Base-by-base conservation (phyloP, 1,284 basidiomycete species). In the Cystobasidium slooffiae region DNA sequence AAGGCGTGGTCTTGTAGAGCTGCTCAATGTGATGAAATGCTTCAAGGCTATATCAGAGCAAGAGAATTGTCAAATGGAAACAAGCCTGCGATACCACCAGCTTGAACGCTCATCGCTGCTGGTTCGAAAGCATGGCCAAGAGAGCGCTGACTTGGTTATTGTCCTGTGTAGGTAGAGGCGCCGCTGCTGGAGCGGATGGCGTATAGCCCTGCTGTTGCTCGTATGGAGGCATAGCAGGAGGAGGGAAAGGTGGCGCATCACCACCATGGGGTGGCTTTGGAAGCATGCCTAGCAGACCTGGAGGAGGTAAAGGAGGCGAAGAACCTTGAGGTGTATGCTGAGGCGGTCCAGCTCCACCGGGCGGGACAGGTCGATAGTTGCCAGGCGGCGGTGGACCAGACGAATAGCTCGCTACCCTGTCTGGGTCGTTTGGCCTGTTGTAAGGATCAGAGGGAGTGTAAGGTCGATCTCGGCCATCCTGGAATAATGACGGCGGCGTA, bases 111-210 rank as follows among this genome's bases (percentile, higher is more conserved):
- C 59, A 66, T n/a, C 55, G 56, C 52, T 73, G 70, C 62, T 73
- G 70, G 22, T 62, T 39, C 44, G 49, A 64, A 14, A 73, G 70
- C 70, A 73, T 73, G 43, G 70, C 70, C 49, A 73, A 61, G 18
- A 73, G 52, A n/a, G 70, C 70, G 58, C 46, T 73, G 22, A 73
- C 63, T 41, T 73, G 62, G 18, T 20, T 56, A 43, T 56, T 58
- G 39, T 52, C 24, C 67, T 53, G 64, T 47, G 55, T 16, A 47
- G 43, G 53, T 31, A 56, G 47, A 22, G 16, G 22, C 20, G 55
- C 37, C 9, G 43, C 10, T 9, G 61, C 59, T 43, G 37, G 61
- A 7, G 61, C 44, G 10, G 56, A 59, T 6, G 43, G 61, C 24
- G 61, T 47, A 49, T 46, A 49, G 20, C 31, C 44, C n/a, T n/a